Evolutionary conservation across 768 basidiomycete species (phyloP).

Genomic region (Lactifluus piperatus): DNA sequence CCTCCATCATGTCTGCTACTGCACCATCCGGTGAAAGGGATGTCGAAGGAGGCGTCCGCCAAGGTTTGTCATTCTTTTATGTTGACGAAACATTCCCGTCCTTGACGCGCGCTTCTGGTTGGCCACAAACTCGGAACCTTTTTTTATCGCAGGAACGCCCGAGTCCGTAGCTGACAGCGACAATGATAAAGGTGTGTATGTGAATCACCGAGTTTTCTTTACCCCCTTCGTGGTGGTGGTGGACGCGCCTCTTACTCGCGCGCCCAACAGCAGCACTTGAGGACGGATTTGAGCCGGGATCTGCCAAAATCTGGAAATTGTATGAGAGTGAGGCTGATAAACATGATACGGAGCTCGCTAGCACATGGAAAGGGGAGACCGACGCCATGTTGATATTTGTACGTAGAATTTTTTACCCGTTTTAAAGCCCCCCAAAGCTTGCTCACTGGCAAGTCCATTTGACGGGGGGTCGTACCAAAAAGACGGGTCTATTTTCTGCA

Average conservation of each 20-base stretch:
- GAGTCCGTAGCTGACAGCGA: neutral
- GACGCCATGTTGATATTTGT: constrained; percentile 19
- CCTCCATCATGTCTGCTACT: neutral
- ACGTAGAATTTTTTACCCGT: neutral
- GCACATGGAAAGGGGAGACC: constrained; percentile 14
- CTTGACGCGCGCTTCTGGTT: neutral
- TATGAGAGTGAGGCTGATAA: constrained; percentile 11
- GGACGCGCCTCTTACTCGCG: too few species aligned
- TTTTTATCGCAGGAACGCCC: neutral
- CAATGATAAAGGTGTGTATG: neutral
- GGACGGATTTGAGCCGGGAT: neutral
- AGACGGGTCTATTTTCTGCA: constrained; percentile 17
- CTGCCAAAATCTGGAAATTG: constrained; percentile 7
- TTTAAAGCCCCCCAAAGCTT: neutral
- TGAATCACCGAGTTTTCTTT: neutral
- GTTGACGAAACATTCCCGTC: neutral
- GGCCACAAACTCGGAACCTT: neutral
- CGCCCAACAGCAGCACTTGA: too few species aligned
- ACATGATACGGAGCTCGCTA: constrained; percentile 9
- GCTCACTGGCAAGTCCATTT: too few species aligned
- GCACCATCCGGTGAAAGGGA: neutral
- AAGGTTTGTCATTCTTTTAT: neutral
- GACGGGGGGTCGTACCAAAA: neutral
- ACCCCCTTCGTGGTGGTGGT: neutral
- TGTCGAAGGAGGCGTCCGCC: neutral